A percentile compares a stretch with the other conserved stretches of the same genome.
phyloP scores from a whole-genome alignment of 768 basidiomycete genomes.

The Trametes cinnabarina region DNA sequence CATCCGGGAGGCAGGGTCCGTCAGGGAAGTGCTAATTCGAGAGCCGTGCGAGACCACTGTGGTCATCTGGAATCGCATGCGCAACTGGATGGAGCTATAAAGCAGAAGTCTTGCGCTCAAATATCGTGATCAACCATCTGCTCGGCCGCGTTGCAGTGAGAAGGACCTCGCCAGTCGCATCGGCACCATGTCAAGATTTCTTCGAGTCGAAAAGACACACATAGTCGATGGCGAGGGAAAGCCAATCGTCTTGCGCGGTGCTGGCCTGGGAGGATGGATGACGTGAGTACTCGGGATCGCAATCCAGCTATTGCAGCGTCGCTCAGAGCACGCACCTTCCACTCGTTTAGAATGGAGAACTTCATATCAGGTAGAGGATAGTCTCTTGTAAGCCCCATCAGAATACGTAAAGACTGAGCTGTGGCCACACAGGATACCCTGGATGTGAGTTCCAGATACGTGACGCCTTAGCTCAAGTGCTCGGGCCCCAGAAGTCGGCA shows the following conservation, averaged over 20 bases:
- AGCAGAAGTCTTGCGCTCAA: background rate
- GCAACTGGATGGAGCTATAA: background rate
- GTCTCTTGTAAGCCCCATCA: background rate
- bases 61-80: background rate
- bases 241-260: constrained; percentile 64
- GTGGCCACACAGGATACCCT: constrained; percentile 54
- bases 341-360: constrained; percentile 60
- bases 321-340: background rate
- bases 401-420: background rate
- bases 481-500: constrained; percentile 65
- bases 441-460: constrained; percentile 81
- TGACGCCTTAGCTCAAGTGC: constrained; percentile 55
- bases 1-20: background rate
- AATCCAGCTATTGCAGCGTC: background rate
- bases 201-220: constrained; percentile 57
- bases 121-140: no score
- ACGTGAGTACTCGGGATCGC: constrained; percentile 50
- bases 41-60: background rate
- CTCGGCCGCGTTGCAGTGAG: no score
- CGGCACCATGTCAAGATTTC: constrained; percentile 41
- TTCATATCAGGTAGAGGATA: constrained; percentile 58
- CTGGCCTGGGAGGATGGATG: constrained; percentile 86
- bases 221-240: constrained; percentile 58
- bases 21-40: constrained; percentile 3
- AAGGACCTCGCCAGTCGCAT: no score